Evolutionary conservation across 148 eudicot species (phyloP).

Genomic region (Cornus controversa): DNA sequence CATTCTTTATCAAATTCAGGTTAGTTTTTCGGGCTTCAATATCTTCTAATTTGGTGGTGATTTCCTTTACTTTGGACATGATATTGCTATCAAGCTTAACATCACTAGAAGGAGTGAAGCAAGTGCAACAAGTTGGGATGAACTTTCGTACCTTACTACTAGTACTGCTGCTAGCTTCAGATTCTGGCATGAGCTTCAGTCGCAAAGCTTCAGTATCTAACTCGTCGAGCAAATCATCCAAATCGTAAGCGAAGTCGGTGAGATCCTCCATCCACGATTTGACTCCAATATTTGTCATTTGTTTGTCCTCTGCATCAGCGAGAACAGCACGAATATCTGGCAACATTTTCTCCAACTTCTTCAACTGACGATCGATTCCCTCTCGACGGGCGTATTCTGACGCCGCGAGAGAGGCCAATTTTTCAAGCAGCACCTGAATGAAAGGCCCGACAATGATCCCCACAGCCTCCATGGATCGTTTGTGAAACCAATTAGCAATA

Average conservation of each 20-base stretch:
- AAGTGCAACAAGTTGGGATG: not conserved
- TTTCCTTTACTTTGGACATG: conserved; percentile 6
- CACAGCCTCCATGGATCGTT: not conserved
- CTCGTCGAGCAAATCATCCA: conserved; percentile 28
- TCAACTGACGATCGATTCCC: not conserved
- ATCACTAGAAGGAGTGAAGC: not conserved
- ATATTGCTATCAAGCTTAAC: not conserved
- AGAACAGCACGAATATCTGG: not conserved
- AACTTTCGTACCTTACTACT: not conserved
- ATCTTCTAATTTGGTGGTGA: conserved; percentile 14
- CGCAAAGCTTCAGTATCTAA: conserved; percentile 12
- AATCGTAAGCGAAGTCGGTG: conserved; percentile 22
- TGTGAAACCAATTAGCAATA: too few relatives aligned
- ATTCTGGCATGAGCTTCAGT: not conserved
- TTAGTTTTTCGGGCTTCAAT: not conserved
- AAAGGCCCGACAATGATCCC: conserved; percentile 6
- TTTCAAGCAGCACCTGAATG: conserved; percentile 9
- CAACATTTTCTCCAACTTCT: conserved; percentile 3
- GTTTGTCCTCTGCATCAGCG: conserved; percentile 21
- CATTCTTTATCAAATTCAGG: not conserved
- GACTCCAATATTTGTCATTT: not conserved
- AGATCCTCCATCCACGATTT: conserved; percentile 24
- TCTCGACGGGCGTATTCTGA: not conserved
- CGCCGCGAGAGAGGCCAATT: not conserved
- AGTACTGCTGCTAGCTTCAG: not conserved